Conservation (phyloP, 1,284 basidiomycete genomes). For the Schizopora paradoxa region DNA sequence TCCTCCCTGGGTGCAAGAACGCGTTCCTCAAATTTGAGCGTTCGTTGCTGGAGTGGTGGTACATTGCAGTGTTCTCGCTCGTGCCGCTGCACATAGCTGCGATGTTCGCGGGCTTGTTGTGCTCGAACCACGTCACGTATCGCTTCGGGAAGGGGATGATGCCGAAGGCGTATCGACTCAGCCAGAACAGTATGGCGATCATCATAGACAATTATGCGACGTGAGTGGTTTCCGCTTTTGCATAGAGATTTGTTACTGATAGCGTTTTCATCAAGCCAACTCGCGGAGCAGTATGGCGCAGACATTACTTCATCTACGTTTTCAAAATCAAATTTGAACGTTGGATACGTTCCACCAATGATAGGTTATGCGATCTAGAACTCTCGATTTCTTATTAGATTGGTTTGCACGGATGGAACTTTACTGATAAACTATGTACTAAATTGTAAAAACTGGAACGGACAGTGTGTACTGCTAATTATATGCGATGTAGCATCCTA, state of each 20-base stretch:
- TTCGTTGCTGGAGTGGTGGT: slow-evolving; percentile 49
- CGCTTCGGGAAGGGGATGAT: slow-evolving; percentile 76
- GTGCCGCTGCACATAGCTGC: slow-evolving; percentile 52
- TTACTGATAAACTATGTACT: no score
- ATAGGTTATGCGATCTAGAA: no score
- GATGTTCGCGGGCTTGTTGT: slow-evolving; percentile 52
- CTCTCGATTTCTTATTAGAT: no score
- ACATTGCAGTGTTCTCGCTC: slow-evolving; percentile 47
- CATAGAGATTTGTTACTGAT: slow-evolving; percentile 3
- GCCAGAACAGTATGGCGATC: slow-evolving; percentile 57
- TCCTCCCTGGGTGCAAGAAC: slow-evolving; percentile 60
- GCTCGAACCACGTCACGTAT: slow-evolving; percentile 71
- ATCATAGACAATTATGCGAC: slow-evolving; percentile 68
- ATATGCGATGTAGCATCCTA: no score
- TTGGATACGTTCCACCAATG: no score
- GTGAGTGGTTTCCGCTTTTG: slow-evolving; percentile 35
- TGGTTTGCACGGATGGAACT: no score
- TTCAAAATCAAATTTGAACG: no score
- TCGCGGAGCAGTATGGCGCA: slow-evolving; percentile 45
- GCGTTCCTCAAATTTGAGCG: slow-evolving; percentile 50
- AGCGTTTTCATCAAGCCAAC: slow-evolving; percentile 31
- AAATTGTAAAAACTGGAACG: no score
- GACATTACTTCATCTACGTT: slow-evolving; percentile 42
- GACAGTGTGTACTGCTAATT: no score
- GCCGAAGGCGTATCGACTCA: slow-evolving; percentile 65